phyloP scores from a whole-genome alignment of 495 filamentous ascomycete genomes.

The Geopyxis carbonaria region DNA sequence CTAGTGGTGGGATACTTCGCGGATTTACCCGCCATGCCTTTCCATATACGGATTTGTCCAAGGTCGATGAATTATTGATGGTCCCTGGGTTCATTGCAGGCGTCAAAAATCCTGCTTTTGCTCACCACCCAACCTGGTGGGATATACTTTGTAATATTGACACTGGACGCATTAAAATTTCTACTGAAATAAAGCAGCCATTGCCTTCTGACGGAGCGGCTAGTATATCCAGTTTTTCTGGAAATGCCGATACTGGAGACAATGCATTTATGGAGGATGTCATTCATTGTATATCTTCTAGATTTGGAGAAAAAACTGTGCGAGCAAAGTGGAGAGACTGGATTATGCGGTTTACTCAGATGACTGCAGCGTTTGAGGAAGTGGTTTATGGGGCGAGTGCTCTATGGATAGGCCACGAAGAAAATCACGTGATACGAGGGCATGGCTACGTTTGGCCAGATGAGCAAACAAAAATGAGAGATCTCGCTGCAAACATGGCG shows the following conservation, averaged over 20 bases:
- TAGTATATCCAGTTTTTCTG: constrained; percentile 14
- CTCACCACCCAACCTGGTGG: constrained; percentile 94
- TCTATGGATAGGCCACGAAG: constrained; percentile 69
- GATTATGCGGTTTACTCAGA: constrained; percentile 74
- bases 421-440: constrained; percentile 49
- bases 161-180: constrained; percentile 86
- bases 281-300: constrained; percentile 58
- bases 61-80: constrained; percentile 87
- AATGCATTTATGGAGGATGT: constrained; percentile 76
- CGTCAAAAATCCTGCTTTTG: constrained; percentile 93
- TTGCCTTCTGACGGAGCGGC: constrained; percentile 13
- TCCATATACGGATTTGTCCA: constrained; percentile 93
- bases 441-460: constrained; percentile 94
- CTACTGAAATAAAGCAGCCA: constrained; percentile 21
- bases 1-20: constrained; percentile 80
- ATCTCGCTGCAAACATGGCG: constrained; percentile 74
- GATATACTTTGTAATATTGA: constrained; percentile 89
- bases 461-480: constrained; percentile 57
- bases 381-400: constrained; percentile 79
- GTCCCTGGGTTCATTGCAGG: constrained; percentile 97
- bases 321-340: constrained; percentile 80
- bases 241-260: constrained; percentile 52
- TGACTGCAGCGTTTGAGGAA: constrained; percentile 89
- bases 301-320: constrained; percentile 79
- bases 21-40: constrained; percentile 97